Percentiles rank a stretch among this genome's conserved stretches.
phyloP scores from a whole-genome alignment of 1,284 basidiomycete genomes.

The Nidula niveotomentosa region DNA sequence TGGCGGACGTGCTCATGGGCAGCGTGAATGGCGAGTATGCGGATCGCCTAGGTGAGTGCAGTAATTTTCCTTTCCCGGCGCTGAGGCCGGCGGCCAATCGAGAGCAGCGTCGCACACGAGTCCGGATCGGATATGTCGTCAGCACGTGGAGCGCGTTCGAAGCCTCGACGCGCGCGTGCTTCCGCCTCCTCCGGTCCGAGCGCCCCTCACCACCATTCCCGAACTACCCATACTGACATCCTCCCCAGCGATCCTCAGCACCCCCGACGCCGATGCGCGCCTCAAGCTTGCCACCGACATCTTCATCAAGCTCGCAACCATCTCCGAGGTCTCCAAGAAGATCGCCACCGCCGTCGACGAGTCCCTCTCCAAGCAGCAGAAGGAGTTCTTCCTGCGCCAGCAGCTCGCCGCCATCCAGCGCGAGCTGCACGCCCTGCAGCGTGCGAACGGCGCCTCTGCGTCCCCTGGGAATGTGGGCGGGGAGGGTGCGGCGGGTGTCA shows the following conservation, averaged over 20 bases:
- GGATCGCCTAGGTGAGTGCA: conserved; percentile 65
- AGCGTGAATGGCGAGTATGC: conserved; percentile 61
- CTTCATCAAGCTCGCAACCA: conserved; percentile 70
- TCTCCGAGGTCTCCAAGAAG: conserved; percentile 75
- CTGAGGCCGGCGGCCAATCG: not conserved
- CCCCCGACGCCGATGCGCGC: conserved; percentile 55
- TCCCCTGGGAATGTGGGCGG: conserved; percentile 12
- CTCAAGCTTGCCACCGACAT: conserved; percentile 64
- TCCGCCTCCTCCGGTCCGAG: too few species aligned
- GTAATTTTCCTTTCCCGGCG: conserved; percentile 1
- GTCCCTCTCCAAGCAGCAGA: conserved; percentile 78
- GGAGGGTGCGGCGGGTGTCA: not conserved
- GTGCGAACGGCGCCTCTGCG: conserved; percentile 21
- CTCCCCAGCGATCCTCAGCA: conserved; percentile 54
- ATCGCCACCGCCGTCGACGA: conserved; percentile 79
- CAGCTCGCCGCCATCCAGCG: conserved; percentile 89
- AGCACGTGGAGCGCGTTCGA: too few species aligned
- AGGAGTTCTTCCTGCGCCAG: conserved; percentile 82
- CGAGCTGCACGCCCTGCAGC: conserved; percentile 71
- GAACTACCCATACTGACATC: not conserved
- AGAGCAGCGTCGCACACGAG: too few species aligned
- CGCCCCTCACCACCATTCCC: too few species aligned
- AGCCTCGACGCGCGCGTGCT: too few species aligned
- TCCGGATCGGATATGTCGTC: too few species aligned
- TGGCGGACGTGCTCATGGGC: conserved; percentile 73